Conservation (phyloP, 768 basidiomycete genomes). For the Phaeolepiota aurea region DNA sequence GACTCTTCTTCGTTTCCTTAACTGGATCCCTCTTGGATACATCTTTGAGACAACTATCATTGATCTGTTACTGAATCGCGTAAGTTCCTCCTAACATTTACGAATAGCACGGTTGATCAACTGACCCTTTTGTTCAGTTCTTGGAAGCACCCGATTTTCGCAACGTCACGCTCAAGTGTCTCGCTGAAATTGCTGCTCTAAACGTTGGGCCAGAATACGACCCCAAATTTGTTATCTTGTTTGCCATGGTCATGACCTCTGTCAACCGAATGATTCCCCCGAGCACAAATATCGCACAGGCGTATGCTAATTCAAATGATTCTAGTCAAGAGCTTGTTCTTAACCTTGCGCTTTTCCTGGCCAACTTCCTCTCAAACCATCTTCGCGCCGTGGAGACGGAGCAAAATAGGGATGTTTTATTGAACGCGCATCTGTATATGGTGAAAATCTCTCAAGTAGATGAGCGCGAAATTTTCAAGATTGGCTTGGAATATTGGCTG, state of each 20-base stretch:
- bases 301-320: constrained; percentile 84
- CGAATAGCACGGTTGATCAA: constrained; percentile 2
- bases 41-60: constrained; percentile 98
- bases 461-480: constrained; percentile 98
- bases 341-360: constrained; percentile 94
- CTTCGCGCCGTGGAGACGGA: constrained; percentile 92
- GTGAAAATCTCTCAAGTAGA: constrained; percentile 98
- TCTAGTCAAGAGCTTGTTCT: constrained; percentile 94
- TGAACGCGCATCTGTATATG: constrained; percentile 97
- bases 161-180: constrained; percentile 92
- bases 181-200: constrained; percentile 92
- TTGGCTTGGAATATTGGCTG: constrained; percentile 96
- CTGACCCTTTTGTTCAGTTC: constrained; percentile 49
- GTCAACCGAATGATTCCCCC: constrained; percentile 96
- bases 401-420: constrained; percentile 80
- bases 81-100: too few species aligned
- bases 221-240: constrained; percentile 93
- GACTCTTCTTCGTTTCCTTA: constrained; percentile 90
- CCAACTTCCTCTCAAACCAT: constrained; percentile 92
- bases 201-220: constrained; percentile 97
- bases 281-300: constrained; percentile 87
- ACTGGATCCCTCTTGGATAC: constrained; percentile 98
- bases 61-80: constrained; percentile 84
- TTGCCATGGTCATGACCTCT: constrained; percentile 97
- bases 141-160: constrained; percentile 95